These are phyloP conservation scores for Entonaema liquescens DNA, from an alignment of 495 filamentous ascomycete genomes.

Conservation along the genomic window DNA sequence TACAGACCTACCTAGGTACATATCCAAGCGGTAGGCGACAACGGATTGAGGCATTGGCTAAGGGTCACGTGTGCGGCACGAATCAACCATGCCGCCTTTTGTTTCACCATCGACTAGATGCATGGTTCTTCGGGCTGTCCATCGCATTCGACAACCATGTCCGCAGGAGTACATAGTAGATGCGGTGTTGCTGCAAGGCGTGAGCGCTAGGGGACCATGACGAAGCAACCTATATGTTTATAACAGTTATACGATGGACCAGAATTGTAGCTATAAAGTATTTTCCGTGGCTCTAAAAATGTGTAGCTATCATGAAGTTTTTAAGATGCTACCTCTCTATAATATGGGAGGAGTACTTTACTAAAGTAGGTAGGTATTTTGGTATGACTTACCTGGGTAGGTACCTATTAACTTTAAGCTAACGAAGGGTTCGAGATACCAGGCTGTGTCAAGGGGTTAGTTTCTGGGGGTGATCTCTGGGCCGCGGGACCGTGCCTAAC, in stretches of 20 bases:
- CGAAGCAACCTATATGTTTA: constrained; percentile 5
- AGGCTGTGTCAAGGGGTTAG: neutral
- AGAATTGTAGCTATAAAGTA: neutral
- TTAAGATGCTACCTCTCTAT: no score
- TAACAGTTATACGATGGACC: no score
- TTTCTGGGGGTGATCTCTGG: neutral
- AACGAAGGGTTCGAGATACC: neutral
- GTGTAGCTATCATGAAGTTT: no score
- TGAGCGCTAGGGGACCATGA: constrained; percentile 39
- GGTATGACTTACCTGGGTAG: neutral
- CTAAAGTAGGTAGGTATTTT: no score
- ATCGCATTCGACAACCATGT: constrained; percentile 37
- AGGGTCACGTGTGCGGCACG: constrained; percentile 33
- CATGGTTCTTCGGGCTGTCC: constrained; percentile 35
- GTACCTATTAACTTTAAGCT: neutral
- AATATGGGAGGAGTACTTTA: no score
- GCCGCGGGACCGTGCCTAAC: neutral
- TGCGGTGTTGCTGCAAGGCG: constrained; percentile 35
- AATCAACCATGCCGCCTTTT: constrained; percentile 34
- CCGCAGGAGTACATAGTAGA: constrained; percentile 29
- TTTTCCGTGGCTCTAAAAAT: no score
- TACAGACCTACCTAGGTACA: constrained; percentile 6
- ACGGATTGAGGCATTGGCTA: constrained; percentile 39
- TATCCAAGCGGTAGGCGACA: constrained; percentile 8
- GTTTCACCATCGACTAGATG: constrained; percentile 41